These are phyloP conservation scores for Phytophthora idaei DNA, from an alignment of 352 stramenopile species.

Conservation along the genomic window DNA sequence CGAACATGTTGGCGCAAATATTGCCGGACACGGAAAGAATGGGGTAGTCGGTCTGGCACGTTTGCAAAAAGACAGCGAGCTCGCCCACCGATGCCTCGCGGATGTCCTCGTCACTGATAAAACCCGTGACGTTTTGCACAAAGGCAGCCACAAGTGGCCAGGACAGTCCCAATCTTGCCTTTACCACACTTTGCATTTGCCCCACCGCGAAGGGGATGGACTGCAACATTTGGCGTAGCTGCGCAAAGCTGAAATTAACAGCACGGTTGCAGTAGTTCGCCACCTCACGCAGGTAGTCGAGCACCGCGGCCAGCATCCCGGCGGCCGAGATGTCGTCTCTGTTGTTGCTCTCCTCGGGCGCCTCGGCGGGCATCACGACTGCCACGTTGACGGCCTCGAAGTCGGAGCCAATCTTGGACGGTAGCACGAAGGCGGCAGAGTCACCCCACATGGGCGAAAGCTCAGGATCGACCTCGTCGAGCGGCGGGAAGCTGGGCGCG, in stretches of 20 bases:
- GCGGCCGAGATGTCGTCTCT: slow-evolving; percentile 51
- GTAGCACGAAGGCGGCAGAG: slow-evolving; percentile 24
- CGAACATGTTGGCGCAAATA: slow-evolving; percentile 63
- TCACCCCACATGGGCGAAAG: slow-evolving; percentile 41
- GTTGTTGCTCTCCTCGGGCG: slow-evolving; percentile 6
- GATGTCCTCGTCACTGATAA: slow-evolving; percentile 79
- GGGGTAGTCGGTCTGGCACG: slow-evolving; percentile 23
- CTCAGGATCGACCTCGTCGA: slow-evolving; percentile 39
- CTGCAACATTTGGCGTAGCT: slow-evolving; percentile 61
- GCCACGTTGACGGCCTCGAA: slow-evolving; percentile 8
- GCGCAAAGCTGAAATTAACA: slow-evolving; percentile 54
- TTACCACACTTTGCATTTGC: slow-evolving; percentile 68
- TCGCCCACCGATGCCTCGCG: slow-evolving; percentile 67
- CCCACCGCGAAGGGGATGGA: slow-evolving; percentile 67
- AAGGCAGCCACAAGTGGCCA: slow-evolving; percentile 67
- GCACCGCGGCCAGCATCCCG: slow-evolving; percentile 49
- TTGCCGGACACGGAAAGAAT: slow-evolving; percentile 38
- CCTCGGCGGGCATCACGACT: slow-evolving; percentile 15
- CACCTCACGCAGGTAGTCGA: slow-evolving; percentile 69
- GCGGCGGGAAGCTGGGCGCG: slow-evolving; percentile 11
- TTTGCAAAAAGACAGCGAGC: slow-evolving; percentile 62
- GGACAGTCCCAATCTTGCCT: slow-evolving; percentile 61
- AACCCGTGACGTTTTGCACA: slow-evolving; percentile 67
- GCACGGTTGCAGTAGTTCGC: slow-evolving; percentile 62
- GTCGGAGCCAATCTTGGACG: slow-evolving; percentile 14